A percentile compares a stretch with the other conserved stretches of the same genome.
These are phyloP conservation scores for Jamesozyma rosinii DNA, from an alignment of 805 yeast genomes.

Conservation along the genomic window DNA sequence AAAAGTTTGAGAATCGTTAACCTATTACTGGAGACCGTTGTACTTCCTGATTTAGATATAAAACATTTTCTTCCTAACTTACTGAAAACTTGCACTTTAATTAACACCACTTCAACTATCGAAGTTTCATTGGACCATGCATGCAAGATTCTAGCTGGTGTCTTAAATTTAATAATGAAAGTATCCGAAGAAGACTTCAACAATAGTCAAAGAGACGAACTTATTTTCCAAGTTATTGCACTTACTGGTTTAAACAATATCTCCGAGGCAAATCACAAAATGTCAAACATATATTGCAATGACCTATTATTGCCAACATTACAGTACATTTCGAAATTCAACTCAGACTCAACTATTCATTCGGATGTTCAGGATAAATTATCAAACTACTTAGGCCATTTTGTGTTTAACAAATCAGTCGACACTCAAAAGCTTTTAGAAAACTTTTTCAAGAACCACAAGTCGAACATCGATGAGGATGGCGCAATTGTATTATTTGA, in stretches of 20 bases:
- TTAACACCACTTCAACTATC: conserved; percentile 21
- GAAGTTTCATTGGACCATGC: conserved; percentile 22
- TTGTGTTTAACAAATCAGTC: conserved; percentile 11
- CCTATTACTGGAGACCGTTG: conserved; percentile 15
- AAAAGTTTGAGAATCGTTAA: conserved; percentile 36
- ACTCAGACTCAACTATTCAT: background rate
- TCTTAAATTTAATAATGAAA: conserved; percentile 9
- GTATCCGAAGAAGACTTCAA: background rate
- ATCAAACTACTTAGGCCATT: conserved; percentile 6
- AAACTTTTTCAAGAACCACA: conserved; percentile 13
- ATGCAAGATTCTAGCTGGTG: conserved; percentile 16
- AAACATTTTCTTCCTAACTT: conserved; percentile 10
- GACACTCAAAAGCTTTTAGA: conserved; percentile 15
- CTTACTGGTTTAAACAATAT: conserved; percentile 16
- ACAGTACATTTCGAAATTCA: conserved; percentile 8
- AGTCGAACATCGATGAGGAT: conserved; percentile 5
- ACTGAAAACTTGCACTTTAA: conserved; percentile 11
- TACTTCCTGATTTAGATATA: conserved; percentile 1
- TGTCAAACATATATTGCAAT: conserved; percentile 15
- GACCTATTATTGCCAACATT: conserved; percentile 18
- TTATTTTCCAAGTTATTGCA: conserved; percentile 15
- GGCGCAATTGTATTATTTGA: conserved; percentile 14
- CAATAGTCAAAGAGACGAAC: conserved; percentile 2
- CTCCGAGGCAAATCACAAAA: conserved; percentile 12
- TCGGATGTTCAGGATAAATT: conserved; percentile 1